Evolutionary conservation across 331 rosid genomes (phyloP).

Genomic region (Spiraea crenata): DNA sequence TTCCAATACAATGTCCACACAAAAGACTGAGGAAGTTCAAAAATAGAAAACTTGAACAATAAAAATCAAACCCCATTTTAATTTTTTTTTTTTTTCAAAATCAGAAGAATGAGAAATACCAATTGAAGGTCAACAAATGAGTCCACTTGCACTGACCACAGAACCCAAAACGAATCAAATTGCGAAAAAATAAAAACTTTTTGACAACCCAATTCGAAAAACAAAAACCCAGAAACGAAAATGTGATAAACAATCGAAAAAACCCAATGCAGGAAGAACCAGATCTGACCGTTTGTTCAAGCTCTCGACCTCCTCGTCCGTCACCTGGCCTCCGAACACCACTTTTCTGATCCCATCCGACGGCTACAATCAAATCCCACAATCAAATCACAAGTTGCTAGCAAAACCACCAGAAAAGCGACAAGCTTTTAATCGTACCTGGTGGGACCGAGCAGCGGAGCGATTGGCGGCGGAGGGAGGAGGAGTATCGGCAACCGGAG

Average conservation of each 20-base stretch:
- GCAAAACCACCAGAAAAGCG: too few relatives aligned
- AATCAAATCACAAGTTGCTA: constrained; percentile 2
- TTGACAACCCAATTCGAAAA: too few relatives aligned
- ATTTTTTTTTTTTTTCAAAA: not conserved
- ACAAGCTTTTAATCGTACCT: constrained; percentile 40
- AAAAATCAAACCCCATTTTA: not conserved
- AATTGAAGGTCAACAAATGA: constrained; percentile 7
- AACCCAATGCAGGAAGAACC: constrained; percentile 3
- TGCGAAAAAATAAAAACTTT: too few relatives aligned
- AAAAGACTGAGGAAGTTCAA: not conserved
- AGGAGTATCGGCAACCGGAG: constrained; percentile 60
- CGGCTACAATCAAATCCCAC: constrained; percentile 52
- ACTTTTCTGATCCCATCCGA: constrained; percentile 98
- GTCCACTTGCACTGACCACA: not conserved
- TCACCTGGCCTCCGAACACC: constrained; percentile 97
- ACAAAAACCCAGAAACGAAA: not conserved
- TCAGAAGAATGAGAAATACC: not conserved
- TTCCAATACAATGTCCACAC: not conserved
- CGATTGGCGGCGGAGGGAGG: constrained; percentile 56
- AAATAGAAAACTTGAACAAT: not conserved
- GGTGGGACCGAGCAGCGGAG: constrained; percentile 63
- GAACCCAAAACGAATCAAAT: not conserved
- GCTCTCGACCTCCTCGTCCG: constrained; percentile 86
- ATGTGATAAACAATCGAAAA: not conserved
- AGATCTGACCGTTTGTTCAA: constrained; percentile 98